A percentile compares a stretch with the other conserved stretches of the same genome.
Evolutionary conservation across 2,329 filamentous ascomycete species (phyloP).

Genomic region (Colletotrichum cordylinicola): DNA sequence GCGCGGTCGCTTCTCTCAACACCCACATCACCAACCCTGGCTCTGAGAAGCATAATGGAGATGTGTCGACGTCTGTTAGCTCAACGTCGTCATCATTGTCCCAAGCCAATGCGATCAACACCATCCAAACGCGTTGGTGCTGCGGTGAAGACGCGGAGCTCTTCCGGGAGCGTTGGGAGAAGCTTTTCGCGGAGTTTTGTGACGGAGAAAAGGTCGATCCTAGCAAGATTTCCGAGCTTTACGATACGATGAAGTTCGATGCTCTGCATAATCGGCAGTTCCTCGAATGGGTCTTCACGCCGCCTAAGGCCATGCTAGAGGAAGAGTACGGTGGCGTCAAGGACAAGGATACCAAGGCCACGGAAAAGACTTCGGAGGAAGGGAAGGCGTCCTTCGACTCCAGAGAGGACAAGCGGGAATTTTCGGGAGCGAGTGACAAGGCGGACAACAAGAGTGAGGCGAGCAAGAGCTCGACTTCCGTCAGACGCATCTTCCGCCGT

Average conservation of each 20-base stretch:
- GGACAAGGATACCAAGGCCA: slow-evolving; percentile 35
- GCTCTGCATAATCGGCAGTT: slow-evolving; percentile 96
- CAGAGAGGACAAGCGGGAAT: slow-evolving; percentile 34
- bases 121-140: slow-evolving; percentile 92
- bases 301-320: slow-evolving; percentile 77
- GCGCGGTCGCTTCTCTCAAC: slow-evolving; percentile 66
- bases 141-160: slow-evolving; percentile 93
- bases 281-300: slow-evolving; percentile 96
- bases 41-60: slow-evolving; percentile 49
- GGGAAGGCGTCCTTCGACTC: slow-evolving; percentile 41
- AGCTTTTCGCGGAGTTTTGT: slow-evolving; percentile 94
- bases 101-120: slow-evolving; percentile 67
- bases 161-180: slow-evolving; percentile 98
- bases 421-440: slow-evolving; percentile 42
- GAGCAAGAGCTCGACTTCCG: slow-evolving; percentile 33
- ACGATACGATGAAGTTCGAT: slow-evolving; percentile 99
- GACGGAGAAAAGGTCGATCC: slow-evolving; percentile 98
- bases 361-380: slow-evolving; percentile 46
- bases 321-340: slow-evolving; percentile 64
- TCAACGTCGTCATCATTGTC: slow-evolving; percentile 58
- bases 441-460: slow-evolving; percentile 43
- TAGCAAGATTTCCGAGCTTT: slow-evolving; percentile 97
- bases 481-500: slow-evolving; percentile 62
- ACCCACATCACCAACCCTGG: slow-evolving; percentile 60
- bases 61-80: slow-evolving; percentile 39